Base-by-base conservation (phyloP, 108 stramenopile genomes). In the Nitzschia palea region DNA sequence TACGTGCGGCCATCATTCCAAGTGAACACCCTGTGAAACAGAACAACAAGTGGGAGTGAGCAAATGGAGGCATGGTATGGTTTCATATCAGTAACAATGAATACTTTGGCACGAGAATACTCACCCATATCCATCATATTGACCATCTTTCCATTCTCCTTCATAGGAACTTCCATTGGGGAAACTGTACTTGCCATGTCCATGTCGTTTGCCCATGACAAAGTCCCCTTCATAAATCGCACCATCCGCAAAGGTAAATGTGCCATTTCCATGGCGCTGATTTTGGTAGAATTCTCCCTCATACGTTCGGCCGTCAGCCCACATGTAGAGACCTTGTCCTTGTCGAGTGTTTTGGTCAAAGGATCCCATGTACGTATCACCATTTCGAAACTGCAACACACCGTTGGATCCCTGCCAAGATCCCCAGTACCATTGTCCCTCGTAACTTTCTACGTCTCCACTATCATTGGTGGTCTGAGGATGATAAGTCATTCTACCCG, bases 391-490 rank as follows among this genome's bases (percentile, higher is more conserved):
- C 23, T 44, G 17, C 27, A 62, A 26, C 15, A 48, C 32, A 14
- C 73, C 80, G 20, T 44, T 30, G 17, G 47, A 20, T 14, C 74
- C 80, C 52, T 76, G 66, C 47, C 53, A 73, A 22, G 50, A 17
- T n/a, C 74, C 80, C 18, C 53, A 28, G n/a, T 63, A 30, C 53
- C 58, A 80, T 17, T 67, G 55, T 6, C 85, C 85, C 20, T 45
- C 44, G 34, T 85, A 85, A 28, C 63, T 61, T n/a, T 81, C 68
- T 40, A 75, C 79, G 57, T 73, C 67, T 44, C 82, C 78, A 53
- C 82, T 80, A 35, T 66, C 71, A 80, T 80, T 84, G 15, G 40
- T 64, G 22, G 15, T 48, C 4, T 8, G 15, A 10, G 37, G 37
- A 12, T 9, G 9, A 40, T 59, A 59, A 3, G 17, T 29, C 58